phyloP scores from a whole-genome alignment of 148 eudicot genomes.

The Dianthus caryophyllus region DNA sequence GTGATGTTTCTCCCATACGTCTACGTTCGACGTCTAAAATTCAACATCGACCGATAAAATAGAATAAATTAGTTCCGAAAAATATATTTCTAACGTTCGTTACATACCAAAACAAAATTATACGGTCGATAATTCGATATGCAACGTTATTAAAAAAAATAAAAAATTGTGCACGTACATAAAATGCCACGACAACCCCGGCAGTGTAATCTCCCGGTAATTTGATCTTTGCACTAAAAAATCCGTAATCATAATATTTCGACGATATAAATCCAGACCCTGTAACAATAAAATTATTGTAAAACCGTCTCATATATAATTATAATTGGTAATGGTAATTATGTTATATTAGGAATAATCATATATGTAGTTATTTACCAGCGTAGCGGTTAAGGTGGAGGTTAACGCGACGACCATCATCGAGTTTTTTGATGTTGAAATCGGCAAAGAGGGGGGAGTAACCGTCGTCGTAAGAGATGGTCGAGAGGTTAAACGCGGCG shows the following conservation, averaged over 20 bases:
- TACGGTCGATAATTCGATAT: background rate
- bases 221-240: constrained; percentile 76
- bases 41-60: background rate
- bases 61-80: too few species aligned
- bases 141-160: background rate
- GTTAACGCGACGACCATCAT: constrained; percentile 43
- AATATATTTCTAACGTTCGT: too few species aligned
- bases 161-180: constrained; percentile 48
- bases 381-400: constrained; percentile 78
- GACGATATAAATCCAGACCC: constrained; percentile 88
- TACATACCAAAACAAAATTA: too few species aligned
- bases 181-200: constrained; percentile 81
- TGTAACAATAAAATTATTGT: background rate
- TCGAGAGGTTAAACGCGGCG: constrained; percentile 44
- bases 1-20: constrained; percentile 54
- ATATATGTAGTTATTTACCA: constrained; percentile 41
- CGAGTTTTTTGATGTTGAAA: constrained; percentile 62
- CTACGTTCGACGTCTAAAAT: constrained; percentile 59
- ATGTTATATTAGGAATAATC: too few species aligned
- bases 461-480: constrained; percentile 52
- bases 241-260: constrained; percentile 73
- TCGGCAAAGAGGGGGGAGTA: constrained; percentile 75
- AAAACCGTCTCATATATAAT: too few species aligned
- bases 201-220: constrained; percentile 69
- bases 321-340: too few species aligned